Percentiles rank a stretch among this genome's conserved stretches.
Evolutionary conservation across 208 protist species (phyloP).

Genomic region (Lotmaria passim): DNA sequence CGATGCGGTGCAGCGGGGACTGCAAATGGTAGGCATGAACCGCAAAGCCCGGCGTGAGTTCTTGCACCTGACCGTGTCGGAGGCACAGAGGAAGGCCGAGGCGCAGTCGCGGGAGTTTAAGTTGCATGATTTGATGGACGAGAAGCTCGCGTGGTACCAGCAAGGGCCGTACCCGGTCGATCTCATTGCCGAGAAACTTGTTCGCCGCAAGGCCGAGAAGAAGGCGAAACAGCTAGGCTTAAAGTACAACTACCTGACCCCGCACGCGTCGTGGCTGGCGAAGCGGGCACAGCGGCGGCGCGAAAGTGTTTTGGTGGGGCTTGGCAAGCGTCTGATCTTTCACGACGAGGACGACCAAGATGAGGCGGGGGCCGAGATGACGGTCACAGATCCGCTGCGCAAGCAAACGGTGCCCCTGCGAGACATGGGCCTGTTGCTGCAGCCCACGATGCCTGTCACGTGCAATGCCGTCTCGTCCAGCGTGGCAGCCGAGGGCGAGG

Average conservation of each 20-base stretch:
- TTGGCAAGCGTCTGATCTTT: slow-evolving; percentile 80
- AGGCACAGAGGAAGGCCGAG: slow-evolving; percentile 65
- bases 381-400: slow-evolving; percentile 60
- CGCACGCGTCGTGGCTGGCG: slow-evolving; percentile 89
- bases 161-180: slow-evolving; percentile 89
- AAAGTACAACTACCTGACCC: slow-evolving; percentile 85
- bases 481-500: slow-evolving; percentile 2
- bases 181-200: slow-evolving; percentile 84
- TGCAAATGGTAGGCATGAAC: slow-evolving; percentile 84
- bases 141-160: slow-evolving; percentile 86
- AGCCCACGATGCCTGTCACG: background rate
- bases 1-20: slow-evolving; percentile 66
- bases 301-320: slow-evolving; percentile 66
- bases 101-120: slow-evolving; percentile 65
- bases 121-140: slow-evolving; percentile 88
- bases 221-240: slow-evolving; percentile 79
- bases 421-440: slow-evolving; percentile 37
- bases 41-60: slow-evolving; percentile 81
- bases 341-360: slow-evolving; percentile 35
- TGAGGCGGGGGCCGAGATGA: background rate
- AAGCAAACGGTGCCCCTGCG: slow-evolving; percentile 43
- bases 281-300: slow-evolving; percentile 65
- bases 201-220: slow-evolving; percentile 81
- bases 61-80: slow-evolving; percentile 72
- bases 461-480: background rate